Base-by-base conservation (phyloP, 2,329 filamentous ascomycete species). In the Fusarium irregulare region DNA sequence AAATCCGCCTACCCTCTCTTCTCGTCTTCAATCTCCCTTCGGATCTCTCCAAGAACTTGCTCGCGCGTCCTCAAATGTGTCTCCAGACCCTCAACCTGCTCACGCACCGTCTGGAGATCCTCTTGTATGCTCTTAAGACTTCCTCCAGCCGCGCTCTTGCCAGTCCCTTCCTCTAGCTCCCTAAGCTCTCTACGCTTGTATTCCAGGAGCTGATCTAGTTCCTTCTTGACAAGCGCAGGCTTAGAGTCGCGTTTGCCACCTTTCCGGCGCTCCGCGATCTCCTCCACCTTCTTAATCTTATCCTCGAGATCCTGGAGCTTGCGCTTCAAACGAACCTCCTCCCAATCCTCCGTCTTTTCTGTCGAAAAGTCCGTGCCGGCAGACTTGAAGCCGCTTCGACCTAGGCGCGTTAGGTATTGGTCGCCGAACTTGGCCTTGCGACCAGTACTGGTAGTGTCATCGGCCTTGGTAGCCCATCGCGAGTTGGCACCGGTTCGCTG, bases 391-490 rank as follows among this genome's bases (percentile, higher is more conserved):
- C 88, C 91, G 72, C 91, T 90, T 76, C 94, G 92, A 55, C 96
- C 96, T 41, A 99, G 86, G 14, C 96, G 91, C 66, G 93, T 97
- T 60, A 99, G 88, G 81, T 98, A 99, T 70, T 97, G 93, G 80
- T 99, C 96, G 71, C 96, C 96, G 77, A 99, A 99, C 83, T 97
- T 98, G 74, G 94, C 92, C 83, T 99, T 99, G 77, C 93, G 92
- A 61, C 95, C 94, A 1, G 93, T 96, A 37, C 88, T 83, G 0
- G 95, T 98, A 71, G 88, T 88, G 54, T 97, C 93, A 77, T 94
- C 92, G 49, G 91, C 88, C 68, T 91, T 89, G 66, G 89, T 87
- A 4, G 92, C 93, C 92, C 94, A 97, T 75, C 91, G 89, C 66
- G 92, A 92, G 41, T 88, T 89, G 3, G 84, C 83, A n/a, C 84